These are phyloP conservation scores for Arthrocladium fulminans DNA, from an alignment of 2,329 filamentous ascomycete species.

Conservation along the genomic window DNA sequence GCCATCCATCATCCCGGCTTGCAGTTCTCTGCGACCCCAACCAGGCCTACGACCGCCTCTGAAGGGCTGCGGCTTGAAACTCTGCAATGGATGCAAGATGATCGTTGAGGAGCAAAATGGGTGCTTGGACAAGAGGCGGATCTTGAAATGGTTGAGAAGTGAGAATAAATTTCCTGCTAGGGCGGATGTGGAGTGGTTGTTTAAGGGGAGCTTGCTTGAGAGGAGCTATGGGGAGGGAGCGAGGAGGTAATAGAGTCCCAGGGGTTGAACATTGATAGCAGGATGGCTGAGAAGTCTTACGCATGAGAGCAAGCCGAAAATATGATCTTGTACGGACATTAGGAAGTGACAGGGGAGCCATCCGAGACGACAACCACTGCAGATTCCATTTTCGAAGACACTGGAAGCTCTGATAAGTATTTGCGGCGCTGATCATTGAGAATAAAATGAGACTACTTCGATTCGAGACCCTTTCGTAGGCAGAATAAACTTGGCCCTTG, in stretches of 20 bases:
- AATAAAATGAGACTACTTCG: too few relatives aligned
- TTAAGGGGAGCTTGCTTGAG: slow-evolving; percentile 1
- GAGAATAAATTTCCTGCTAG: neutral
- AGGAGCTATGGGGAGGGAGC: neutral
- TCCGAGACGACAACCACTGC: too few relatives aligned
- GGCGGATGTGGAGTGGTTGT: slow-evolving; percentile 7
- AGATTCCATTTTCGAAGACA: too few relatives aligned
- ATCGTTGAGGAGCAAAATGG: neutral
- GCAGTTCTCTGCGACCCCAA: neutral
- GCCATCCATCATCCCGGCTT: neutral
- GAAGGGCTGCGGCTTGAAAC: slow-evolving; percentile 5
- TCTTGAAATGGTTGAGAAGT: slow-evolving; percentile 1
- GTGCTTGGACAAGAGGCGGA: neutral
- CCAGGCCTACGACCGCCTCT: neutral
- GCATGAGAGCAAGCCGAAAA: too few relatives aligned
- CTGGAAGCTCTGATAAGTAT: too few relatives aligned
- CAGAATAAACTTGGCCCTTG: too few relatives aligned
- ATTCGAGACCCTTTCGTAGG: too few relatives aligned
- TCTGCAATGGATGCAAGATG: slow-evolving; percentile 1
- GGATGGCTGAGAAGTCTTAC: neutral
- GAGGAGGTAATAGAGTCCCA: neutral
- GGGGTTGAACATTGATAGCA: neutral
- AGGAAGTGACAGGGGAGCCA: too few relatives aligned
- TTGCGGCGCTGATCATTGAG: too few relatives aligned
- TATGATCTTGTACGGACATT: too few relatives aligned